phyloP scores from a whole-genome alignment of 129 eudicot species.

The Lonicera japonica region DNA sequence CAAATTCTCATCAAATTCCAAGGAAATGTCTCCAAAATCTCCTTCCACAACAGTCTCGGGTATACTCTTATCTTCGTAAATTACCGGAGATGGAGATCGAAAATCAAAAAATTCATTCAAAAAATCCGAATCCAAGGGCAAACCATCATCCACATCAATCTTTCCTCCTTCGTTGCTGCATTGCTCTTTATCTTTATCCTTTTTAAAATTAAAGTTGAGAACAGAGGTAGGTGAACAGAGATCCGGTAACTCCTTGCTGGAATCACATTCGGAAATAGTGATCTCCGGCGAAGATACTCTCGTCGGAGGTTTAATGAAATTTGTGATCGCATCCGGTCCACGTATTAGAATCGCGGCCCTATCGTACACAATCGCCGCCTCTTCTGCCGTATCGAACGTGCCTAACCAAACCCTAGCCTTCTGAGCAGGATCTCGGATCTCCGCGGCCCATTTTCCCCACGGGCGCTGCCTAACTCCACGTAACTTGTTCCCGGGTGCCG shows the following conservation, averaged over 20 bases:
- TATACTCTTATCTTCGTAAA: slow-evolving; percentile 15
- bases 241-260: slow-evolving; percentile 15
- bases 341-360: slow-evolving; percentile 52
- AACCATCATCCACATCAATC: slow-evolving; percentile 12
- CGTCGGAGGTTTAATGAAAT: slow-evolving; percentile 34
- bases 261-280: slow-evolving; percentile 12
- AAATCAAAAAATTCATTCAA: slow-evolving; percentile 32
- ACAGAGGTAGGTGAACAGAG: slow-evolving; percentile 62
- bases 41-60: background rate
- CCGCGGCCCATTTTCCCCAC: slow-evolving; percentile 70
- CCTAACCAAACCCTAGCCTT: slow-evolving; percentile 56
- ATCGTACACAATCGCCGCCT: slow-evolving; percentile 68
- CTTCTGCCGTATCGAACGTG: slow-evolving; percentile 63
- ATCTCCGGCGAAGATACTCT: slow-evolving; percentile 3
- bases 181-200: slow-evolving; percentile 8
- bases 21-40: slow-evolving; percentile 6
- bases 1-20: slow-evolving; percentile 29
- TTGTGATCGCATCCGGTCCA: slow-evolving; percentile 49
- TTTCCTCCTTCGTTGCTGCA: background rate
- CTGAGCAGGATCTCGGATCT: slow-evolving; percentile 53
- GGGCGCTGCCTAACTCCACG: slow-evolving; percentile 61
- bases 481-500: slow-evolving; percentile 25
- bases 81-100: slow-evolving; percentile 31
- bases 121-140: slow-evolving; percentile 21
- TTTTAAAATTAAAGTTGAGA: slow-evolving; percentile 6